Evolutionary conservation across 495 filamentous ascomycete species (phyloP), one percentile per base, ranked within the genome.

Genomic region (Penicillium subrubescens): DNA sequence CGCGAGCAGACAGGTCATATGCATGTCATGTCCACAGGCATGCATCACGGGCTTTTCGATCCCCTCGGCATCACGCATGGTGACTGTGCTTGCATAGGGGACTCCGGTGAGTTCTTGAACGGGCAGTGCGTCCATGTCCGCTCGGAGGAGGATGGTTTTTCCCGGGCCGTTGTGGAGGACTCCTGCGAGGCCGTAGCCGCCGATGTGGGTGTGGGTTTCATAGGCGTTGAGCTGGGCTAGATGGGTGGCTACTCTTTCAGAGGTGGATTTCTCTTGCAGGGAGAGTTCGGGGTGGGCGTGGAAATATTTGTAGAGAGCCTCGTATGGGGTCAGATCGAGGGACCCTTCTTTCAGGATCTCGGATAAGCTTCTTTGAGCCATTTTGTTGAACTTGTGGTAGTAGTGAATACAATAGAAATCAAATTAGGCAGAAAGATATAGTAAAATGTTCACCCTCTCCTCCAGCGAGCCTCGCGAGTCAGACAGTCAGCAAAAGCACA

Each of bases 211-310:
- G 63, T 76, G 77, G 10, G 82, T 63, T 17, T 83, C 79, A 62
- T 68, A 81, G n/a, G 54, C 71, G 6, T 70, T 48, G 0, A 74
- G 60, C 8, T 68, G 37, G 25, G 74, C 48, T 3, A 82, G 67
- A 59, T 82, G 77, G 1, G 67, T 62, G 0, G 78, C 73, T 31
- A 82, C 67, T n/a, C 60, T 77, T 57, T 75, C 63, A 0, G 85
- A 78, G 0, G 86, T 87, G 29, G 70, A 60, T 35, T 74, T 65
- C 66, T 88, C 86, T 68, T 83, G 83, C 7, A 67, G 71, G 0
- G 86, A 88, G 39, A 88, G 83, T 58, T 87, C 86, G 4, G 86
- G 86, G 59, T 87, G 71, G 3, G 80, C 68, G 69, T 88, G 86
- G 59, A 87, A 80, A 62, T 83, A 66, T 60, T 81, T 82, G 75